Conservation (phyloP, 2,329 filamentous ascomycete species). For the Nemania sp. region DNA sequence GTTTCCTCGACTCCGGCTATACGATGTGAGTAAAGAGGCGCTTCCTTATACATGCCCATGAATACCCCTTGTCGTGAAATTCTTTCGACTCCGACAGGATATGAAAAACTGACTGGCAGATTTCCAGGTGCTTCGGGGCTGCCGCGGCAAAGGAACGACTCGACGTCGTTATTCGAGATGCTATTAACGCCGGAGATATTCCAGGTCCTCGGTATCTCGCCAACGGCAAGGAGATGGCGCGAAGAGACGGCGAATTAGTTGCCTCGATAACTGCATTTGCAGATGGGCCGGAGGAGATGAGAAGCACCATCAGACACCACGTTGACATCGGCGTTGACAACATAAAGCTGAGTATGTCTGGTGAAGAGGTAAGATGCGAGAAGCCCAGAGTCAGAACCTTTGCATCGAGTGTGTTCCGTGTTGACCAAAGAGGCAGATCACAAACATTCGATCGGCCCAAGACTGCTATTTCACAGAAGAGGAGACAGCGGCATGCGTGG, state of each 20-base stretch:
- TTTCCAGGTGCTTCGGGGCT: slow-evolving; percentile 44
- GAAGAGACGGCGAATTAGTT: slow-evolving; percentile 50
- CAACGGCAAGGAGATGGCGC: slow-evolving; percentile 54
- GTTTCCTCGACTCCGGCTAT: slow-evolving; percentile 54
- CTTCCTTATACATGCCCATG: too few relatives aligned
- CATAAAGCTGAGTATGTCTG: slow-evolving; percentile 50
- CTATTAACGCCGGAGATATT: slow-evolving; percentile 53
- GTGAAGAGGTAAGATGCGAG: slow-evolving; percentile 15
- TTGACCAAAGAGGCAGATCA: too few relatives aligned
- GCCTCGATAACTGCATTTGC: slow-evolving; percentile 41
- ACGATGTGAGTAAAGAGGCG: slow-evolving; percentile 43
- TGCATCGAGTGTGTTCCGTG: too few relatives aligned
- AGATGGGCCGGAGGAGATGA: slow-evolving; percentile 48
- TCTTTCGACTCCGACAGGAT: too few relatives aligned
- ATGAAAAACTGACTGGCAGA: too few relatives aligned
- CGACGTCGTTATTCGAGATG: slow-evolving; percentile 52
- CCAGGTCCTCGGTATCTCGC: slow-evolving; percentile 53
- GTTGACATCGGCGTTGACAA: slow-evolving; percentile 45
- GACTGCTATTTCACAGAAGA: slow-evolving; percentile 49
- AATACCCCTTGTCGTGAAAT: too few relatives aligned
- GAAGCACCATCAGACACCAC: slow-evolving; percentile 41
- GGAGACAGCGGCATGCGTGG: slow-evolving; percentile 53
- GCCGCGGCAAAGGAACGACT: slow-evolving; percentile 52
- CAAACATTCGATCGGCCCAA: slow-evolving; percentile 7
- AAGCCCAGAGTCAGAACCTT: too few relatives aligned